phyloP scores from a whole-genome alignment of 257 asterid species.

The Solanum lignicaule region DNA sequence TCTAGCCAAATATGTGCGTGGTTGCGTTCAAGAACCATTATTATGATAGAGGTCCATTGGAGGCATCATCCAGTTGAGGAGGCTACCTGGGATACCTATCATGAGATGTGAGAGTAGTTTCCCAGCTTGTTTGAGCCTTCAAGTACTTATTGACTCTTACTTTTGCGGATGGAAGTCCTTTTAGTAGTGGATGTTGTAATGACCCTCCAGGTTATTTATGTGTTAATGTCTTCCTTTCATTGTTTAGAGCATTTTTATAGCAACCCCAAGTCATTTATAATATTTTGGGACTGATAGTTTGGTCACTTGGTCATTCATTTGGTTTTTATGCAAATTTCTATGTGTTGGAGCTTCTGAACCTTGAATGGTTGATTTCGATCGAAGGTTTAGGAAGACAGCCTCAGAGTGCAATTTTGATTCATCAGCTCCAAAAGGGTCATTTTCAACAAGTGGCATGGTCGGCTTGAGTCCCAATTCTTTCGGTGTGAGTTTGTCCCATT shows the following conservation, averaged over 20 bases:
- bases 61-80: background rate
- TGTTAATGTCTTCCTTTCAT: fast-evolving
- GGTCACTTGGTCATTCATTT: background rate
- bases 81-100: background rate
- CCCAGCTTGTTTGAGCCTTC: background rate
- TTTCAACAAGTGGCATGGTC: background rate
- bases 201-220: background rate
- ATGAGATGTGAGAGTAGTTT: background rate
- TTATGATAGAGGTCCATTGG: background rate
- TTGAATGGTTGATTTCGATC: background rate
- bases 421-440: fast-evolving
- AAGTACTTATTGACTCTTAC: background rate
- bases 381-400: fast-evolving
- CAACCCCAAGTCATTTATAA: background rate
- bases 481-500: background rate
- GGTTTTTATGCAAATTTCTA: background rate
- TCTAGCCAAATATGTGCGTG: fast-evolving
- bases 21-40: background rate
- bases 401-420: background rate
- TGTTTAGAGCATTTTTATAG: background rate
- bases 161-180: background rate
- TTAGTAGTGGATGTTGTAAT: background rate
- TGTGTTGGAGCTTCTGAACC: background rate
- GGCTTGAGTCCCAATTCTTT: background rate
- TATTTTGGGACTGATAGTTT: background rate